phyloP scores from a whole-genome alignment of 345 rosid species.

The Camelina neglecta region DNA sequence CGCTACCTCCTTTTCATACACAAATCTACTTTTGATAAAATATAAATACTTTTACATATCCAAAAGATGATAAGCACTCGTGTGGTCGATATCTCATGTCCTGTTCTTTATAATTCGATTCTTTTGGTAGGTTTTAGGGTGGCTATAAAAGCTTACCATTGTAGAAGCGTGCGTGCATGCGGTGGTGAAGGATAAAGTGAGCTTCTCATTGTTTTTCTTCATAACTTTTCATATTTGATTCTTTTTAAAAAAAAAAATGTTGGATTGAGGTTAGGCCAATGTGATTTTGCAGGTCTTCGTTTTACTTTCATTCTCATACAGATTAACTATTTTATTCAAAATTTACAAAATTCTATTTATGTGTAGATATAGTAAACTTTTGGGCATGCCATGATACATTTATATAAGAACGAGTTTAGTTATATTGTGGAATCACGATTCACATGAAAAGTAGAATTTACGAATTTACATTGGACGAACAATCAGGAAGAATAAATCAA shows the following conservation, averaged over 20 bases:
- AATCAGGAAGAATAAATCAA: neutral
- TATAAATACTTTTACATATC: neutral
- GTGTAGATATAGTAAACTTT: neutral
- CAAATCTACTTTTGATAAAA: slow-evolving; percentile 17
- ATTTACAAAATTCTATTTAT: neutral
- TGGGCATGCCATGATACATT: neutral
- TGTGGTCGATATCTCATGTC: slow-evolving; percentile 36
- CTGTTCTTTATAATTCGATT: slow-evolving; percentile 34
- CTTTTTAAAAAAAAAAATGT: neutral
- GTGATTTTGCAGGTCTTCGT: slow-evolving; percentile 1
- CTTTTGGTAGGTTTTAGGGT: slow-evolving; percentile 28
- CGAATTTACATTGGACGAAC: neutral
- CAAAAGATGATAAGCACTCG: slow-evolving; percentile 32
- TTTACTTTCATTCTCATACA: neutral
- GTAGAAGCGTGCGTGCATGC: slow-evolving; percentile 32
- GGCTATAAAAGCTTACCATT: slow-evolving; percentile 35
- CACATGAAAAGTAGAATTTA: neutral
- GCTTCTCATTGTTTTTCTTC: slow-evolving; percentile 23
- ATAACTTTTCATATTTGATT: neutral
- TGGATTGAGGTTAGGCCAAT: slow-evolving; percentile 3
- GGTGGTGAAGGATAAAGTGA: slow-evolving; percentile 21
- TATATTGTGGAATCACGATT: neutral
- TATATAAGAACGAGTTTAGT: neutral
- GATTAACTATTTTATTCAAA: too few relatives aligned
- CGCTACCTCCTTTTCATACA: slow-evolving; percentile 30